A percentile compares a stretch with the other conserved stretches of the same genome.
These are phyloP conservation scores for Hypoxylon crocopeplum DNA, from an alignment of 495 filamentous ascomycete species.

Conservation along the genomic window DNA sequence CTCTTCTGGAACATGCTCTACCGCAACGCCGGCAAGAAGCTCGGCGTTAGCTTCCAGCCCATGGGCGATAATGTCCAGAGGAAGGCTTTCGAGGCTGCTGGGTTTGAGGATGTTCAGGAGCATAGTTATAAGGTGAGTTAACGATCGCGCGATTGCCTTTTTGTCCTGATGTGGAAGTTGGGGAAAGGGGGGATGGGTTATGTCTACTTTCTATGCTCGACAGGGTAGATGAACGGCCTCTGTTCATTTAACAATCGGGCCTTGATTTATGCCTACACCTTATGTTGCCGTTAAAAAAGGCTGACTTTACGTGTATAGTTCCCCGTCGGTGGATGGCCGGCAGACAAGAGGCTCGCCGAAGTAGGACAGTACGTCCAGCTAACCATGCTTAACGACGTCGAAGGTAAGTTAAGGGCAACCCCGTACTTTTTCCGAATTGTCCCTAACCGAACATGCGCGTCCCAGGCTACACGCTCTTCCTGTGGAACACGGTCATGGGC, in stretches of 20 bases:
- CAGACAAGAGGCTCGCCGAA: slow-evolving; percentile 63
- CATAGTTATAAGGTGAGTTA: slow-evolving; percentile 23
- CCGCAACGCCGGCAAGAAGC: slow-evolving; percentile 39
- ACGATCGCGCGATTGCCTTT: no score
- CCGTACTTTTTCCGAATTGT: background rate
- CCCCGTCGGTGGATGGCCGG: slow-evolving; percentile 32
- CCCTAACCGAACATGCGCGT: background rate
- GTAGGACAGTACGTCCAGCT: slow-evolving; percentile 32
- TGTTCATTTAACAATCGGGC: no score
- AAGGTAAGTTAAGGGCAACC: slow-evolving; percentile 10
- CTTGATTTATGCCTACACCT: no score
- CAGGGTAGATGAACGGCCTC: no score
- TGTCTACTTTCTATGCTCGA: no score
- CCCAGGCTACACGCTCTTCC: slow-evolving; percentile 29
- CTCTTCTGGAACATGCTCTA: slow-evolving; percentile 44
- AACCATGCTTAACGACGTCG: slow-evolving; percentile 33
- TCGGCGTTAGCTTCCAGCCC: slow-evolving; percentile 28
- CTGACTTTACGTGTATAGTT: slow-evolving; percentile 9
- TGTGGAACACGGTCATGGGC: slow-evolving; percentile 31
- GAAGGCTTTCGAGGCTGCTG: slow-evolving; percentile 62
- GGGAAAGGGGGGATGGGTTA: no score
- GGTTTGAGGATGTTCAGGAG: slow-evolving; percentile 59
- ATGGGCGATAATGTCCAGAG: slow-evolving; percentile 55
- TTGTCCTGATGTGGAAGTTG: no score
- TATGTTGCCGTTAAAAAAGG: no score